Evolutionary conservation across 1,284 basidiomycete genomes (phyloP).

Genomic region (Xerocomus minutiporus): DNA sequence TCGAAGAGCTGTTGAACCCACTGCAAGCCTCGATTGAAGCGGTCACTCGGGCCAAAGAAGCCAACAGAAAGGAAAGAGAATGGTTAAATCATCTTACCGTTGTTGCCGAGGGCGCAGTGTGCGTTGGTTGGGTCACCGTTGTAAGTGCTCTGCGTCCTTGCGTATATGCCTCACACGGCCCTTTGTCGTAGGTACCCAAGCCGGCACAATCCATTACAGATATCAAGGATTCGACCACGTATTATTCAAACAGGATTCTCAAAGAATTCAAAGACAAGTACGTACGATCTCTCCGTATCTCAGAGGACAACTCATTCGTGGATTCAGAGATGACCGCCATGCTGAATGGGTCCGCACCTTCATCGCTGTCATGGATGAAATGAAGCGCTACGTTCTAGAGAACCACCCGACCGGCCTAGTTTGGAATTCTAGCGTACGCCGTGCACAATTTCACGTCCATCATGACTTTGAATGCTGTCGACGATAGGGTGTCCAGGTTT

Average conservation of each 20-base stretch:
- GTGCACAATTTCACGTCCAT: neutral
- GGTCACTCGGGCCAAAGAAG: conserved; percentile 79
- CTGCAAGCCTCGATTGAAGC: conserved; percentile 73
- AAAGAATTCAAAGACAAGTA: conserved; percentile 93
- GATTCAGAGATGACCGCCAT: conserved; percentile 76
- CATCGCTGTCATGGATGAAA: conserved; percentile 68
- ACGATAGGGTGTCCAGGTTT: conserved; percentile 57
- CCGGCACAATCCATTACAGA: conserved; percentile 83
- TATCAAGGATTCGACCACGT: conserved; percentile 84
- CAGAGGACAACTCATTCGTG: conserved; percentile 1
- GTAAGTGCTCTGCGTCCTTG: conserved; percentile 44
- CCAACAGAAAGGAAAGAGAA: conserved; percentile 75
- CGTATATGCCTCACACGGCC: conserved; percentile 6
- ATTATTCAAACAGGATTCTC: conserved; percentile 88
- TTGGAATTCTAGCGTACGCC: conserved; percentile 82
- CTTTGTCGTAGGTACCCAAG: conserved; percentile 58
- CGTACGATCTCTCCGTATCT: conserved; percentile 24
- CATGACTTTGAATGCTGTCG: conserved; percentile 5
- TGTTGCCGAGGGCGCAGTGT: conserved; percentile 78
- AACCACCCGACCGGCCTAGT: conserved; percentile 83
- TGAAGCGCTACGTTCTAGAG: conserved; percentile 82
- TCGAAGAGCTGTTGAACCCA: conserved; percentile 65
- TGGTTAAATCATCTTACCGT: conserved; percentile 81
- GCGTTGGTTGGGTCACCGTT: conserved; percentile 89
- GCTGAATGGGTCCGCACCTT: conserved; percentile 86